phyloP scores from a whole-genome alignment of 345 rosid species.

The Carallia pectinifolia region DNA sequence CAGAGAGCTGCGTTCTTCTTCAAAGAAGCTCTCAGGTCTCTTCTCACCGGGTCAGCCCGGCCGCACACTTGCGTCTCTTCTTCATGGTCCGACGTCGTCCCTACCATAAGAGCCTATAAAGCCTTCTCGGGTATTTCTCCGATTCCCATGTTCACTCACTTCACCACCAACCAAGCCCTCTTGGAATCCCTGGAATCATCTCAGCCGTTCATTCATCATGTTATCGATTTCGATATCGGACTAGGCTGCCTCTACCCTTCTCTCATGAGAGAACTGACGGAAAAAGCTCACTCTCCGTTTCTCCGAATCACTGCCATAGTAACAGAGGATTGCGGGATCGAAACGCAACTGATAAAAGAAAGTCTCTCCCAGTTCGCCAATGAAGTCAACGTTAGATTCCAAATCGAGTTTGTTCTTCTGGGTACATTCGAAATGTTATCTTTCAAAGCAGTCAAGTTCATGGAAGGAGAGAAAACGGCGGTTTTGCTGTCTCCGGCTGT shows the following conservation, averaged over 20 bases:
- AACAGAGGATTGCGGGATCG: constrained; percentile 61
- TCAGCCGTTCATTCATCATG: constrained; percentile 52
- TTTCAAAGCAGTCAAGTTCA: constrained; percentile 65
- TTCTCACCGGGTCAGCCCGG: constrained; percentile 50
- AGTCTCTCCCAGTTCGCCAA: constrained; percentile 74
- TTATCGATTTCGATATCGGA: constrained; percentile 90
- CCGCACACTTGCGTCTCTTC: constrained; percentile 37
- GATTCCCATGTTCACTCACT: constrained; percentile 84
- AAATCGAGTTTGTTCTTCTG: constrained; percentile 65
- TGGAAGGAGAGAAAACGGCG: constrained; percentile 65
- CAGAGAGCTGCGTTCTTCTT: constrained; percentile 88
- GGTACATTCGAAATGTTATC: constrained; percentile 70
- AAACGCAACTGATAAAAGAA: constrained; percentile 69
- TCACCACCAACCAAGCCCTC: constrained; percentile 83
- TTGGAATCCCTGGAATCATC: constrained; percentile 64
- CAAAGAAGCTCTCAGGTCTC: constrained; percentile 71
- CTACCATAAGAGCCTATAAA: constrained; percentile 61
- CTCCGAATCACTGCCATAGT: constrained; percentile 81
- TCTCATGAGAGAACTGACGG: constrained; percentile 73
- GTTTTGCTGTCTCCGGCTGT: constrained; percentile 62
- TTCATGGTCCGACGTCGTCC: constrained; percentile 68
- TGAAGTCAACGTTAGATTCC: constrained; percentile 68
- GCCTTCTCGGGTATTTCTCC: constrained; percentile 75
- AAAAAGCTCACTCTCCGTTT: constrained; percentile 42
- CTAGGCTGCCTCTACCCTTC: constrained; percentile 93